These are phyloP conservation scores for Scytalidium sp. DNA, from an alignment of 2,329 filamentous ascomycete species.

Conservation along the genomic window DNA sequence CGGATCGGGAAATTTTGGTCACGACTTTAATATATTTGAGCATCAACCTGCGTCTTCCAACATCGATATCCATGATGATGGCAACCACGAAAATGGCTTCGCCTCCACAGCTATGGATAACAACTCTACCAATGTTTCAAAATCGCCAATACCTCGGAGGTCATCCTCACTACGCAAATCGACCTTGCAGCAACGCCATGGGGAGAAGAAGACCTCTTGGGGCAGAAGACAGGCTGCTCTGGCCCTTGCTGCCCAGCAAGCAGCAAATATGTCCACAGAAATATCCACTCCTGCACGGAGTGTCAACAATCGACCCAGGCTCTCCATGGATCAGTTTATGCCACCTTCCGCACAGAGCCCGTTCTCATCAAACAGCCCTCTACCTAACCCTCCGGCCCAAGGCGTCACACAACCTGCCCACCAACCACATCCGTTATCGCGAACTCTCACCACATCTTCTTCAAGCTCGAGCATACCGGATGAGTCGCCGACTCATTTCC, in stretches of 20 bases:
- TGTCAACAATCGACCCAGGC: slow-evolving; percentile 60
- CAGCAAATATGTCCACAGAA: slow-evolving; percentile 34
- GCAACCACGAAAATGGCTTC: slow-evolving; percentile 50
- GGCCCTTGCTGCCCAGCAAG: slow-evolving; percentile 25
- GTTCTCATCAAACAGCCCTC: slow-evolving; percentile 53
- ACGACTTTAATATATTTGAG: slow-evolving; percentile 75
- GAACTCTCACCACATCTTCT: slow-evolving; percentile 82
- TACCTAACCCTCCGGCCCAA: slow-evolving; percentile 53
- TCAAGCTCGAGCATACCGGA: slow-evolving; percentile 76
- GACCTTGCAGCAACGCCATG: slow-evolving; percentile 80
- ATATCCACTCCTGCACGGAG: slow-evolving; percentile 54
- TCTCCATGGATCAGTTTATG: slow-evolving; percentile 77
- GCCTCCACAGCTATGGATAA: slow-evolving; percentile 25
- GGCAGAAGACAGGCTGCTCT: slow-evolving; percentile 57
- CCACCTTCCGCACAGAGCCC: slow-evolving; percentile 61
- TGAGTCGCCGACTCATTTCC: slow-evolving; percentile 65
- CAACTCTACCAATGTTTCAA: slow-evolving; percentile 33
- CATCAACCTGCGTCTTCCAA: slow-evolving; percentile 40
- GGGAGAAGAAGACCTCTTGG: slow-evolving; percentile 60
- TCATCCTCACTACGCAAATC: slow-evolving; percentile 80
- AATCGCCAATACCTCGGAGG: slow-evolving; percentile 58
- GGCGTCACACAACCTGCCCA: slow-evolving; percentile 39
- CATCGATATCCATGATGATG: slow-evolving; percentile 53
- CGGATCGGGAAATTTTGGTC: slow-evolving; percentile 60
- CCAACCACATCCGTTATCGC: slow-evolving; percentile 79